Conservation (phyloP, 176 grass and related monocot genomes). For the Oryza glaberrima region DNA sequence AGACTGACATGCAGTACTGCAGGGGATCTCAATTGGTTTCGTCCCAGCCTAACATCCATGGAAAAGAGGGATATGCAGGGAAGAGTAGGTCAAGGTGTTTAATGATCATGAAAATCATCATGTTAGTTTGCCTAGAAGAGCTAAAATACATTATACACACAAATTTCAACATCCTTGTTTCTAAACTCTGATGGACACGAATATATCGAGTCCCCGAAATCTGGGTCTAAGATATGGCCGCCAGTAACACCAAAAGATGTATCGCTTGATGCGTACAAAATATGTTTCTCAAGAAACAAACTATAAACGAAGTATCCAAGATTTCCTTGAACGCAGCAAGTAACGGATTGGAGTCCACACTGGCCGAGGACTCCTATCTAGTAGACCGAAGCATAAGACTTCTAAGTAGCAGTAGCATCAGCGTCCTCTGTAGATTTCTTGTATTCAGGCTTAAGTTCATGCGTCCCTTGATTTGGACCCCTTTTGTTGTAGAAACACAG, state of each 20-base stretch:
- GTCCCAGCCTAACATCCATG: not conserved
- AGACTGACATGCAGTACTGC: too few relatives aligned
- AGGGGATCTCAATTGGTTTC: too few relatives aligned
- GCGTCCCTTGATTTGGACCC: slow-evolving; percentile 92
- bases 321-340: not conserved
- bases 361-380: not conserved
- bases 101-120: slow-evolving; percentile 15
- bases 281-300: slow-evolving; percentile 15
- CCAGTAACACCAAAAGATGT: not conserved
- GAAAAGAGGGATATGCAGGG: not conserved
- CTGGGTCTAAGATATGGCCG: not conserved
- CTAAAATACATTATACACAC: slow-evolving; percentile 1
- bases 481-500: slow-evolving; percentile 90
- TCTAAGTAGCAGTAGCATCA: slow-evolving; percentile 1
- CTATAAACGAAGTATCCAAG: not conserved
- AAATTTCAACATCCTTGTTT: not conserved
- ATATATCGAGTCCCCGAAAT: not conserved
- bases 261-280: not conserved
- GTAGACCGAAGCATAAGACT: not conserved
- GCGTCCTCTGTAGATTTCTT: slow-evolving; percentile 70
- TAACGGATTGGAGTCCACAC: not conserved
- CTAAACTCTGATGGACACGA: not conserved
- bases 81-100: not conserved
- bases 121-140: not conserved
- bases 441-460: slow-evolving; percentile 92